Percentiles rank a stretch among this genome's conserved stretches.
phyloP scores from a whole-genome alignment of 805 yeast genomes.

The Tetrapisispora arboricola region DNA sequence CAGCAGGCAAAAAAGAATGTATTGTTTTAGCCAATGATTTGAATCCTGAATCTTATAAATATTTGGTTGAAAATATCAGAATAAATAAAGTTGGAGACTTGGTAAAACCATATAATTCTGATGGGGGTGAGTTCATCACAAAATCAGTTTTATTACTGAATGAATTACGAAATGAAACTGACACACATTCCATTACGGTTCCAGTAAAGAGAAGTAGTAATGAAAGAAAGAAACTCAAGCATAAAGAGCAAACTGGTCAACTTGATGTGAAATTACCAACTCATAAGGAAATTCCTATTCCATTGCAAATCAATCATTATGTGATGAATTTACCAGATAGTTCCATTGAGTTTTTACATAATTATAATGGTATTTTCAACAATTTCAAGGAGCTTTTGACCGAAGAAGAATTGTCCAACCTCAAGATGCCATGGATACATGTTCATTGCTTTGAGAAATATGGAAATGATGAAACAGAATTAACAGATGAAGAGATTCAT shows the following conservation, averaged over 20 bases:
- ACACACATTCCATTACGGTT: constrained; percentile 30
- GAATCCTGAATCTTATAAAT: constrained; percentile 76
- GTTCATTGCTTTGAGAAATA: constrained; percentile 91
- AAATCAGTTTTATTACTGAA: constrained; percentile 43
- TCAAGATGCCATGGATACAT: constrained; percentile 64
- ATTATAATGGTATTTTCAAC: constrained; percentile 37
- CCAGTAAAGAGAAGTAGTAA: constrained; percentile 19
- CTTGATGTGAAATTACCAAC: constrained; percentile 16
- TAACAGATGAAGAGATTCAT: constrained; percentile 56
- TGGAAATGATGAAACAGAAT: constrained; percentile 57
- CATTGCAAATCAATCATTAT: constrained; percentile 42
- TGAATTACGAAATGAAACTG: constrained; percentile 33
- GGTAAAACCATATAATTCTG: constrained; percentile 58
- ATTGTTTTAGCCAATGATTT: constrained; percentile 86
- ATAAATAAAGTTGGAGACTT: constrained; percentile 51
- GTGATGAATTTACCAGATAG: constrained; percentile 96
- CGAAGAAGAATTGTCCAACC: constrained; percentile 21
- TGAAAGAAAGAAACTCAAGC: constrained; percentile 14
- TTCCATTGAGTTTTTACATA: constrained; percentile 73
- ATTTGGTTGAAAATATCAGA: constrained; percentile 52
- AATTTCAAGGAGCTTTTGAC: constrained; percentile 18
- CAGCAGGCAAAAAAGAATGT: constrained; percentile 79
- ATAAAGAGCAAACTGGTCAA: constrained; percentile 25
- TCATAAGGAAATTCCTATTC: constrained; percentile 34
- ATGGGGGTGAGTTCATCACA: constrained; percentile 74